Base-by-base conservation (phyloP, 2,329 filamentous ascomycete genomes). In the Tympanopsis confertula region DNA sequence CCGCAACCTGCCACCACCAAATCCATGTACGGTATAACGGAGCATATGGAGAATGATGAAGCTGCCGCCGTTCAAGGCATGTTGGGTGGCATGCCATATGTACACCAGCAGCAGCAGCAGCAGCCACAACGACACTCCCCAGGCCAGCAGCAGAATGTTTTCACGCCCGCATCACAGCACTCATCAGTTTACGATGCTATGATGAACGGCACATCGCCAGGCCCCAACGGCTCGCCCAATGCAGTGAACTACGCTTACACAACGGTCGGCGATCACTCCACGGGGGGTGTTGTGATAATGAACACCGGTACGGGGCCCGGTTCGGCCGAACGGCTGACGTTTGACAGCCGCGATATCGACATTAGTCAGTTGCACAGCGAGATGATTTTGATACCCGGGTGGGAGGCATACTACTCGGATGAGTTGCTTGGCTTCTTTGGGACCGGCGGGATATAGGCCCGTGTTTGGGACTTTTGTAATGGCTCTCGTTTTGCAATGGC, bases 321-420 rank as follows among this genome's bases (percentile, higher is more conserved):
- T 59, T 4, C 41, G 38, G 58, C 63, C 42, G 61, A 69, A 35
- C 59, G 61, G 44, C 80, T 87, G 58, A 78, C 82, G 43, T 84
- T 88, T 45, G 77, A 86, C 51, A 81, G 75, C 42, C 82, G 85
- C 44, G 82, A 88, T 45, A 75, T 89, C 22, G 82, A 88, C 44
- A 81, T 88, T 65, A 74, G 71, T 18, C 62, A 73, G 4, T 58
- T 87, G 14, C 78, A 75, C 0, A 42, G 68, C 28, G 60, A 63
- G 2, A 71, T 76, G 13, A 80, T 85, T 32, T 72, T 85, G 57
- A 74, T 82, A 66, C 75, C 78, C 1, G 58, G 59, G 3, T 88
- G 82, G 80, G 62, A 87, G 10, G 82, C 86, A 47, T 84, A 83
- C 42, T 60, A 86, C 5, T 80, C 82, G 0, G 70, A 69, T 18